Evolutionary conservation across 495 filamentous ascomycete genomes (phyloP).

Genomic region (Staphylotrichum longicolle): DNA sequence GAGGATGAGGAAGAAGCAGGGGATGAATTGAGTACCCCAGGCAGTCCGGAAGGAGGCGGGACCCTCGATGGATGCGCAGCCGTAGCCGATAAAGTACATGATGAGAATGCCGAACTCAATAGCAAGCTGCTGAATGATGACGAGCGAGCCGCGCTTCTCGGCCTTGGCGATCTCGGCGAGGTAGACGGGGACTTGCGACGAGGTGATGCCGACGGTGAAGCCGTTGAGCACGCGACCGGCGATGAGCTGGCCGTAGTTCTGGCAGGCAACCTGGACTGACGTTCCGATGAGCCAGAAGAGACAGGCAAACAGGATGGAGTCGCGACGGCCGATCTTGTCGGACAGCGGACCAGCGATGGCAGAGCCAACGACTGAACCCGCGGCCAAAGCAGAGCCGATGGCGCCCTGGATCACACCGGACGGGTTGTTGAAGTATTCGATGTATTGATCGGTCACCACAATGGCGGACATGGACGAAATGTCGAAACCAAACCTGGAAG

Average conservation of each 20-base stretch:
- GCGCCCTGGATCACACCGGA: slow-evolving; percentile 62
- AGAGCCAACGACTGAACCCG: slow-evolving; percentile 25
- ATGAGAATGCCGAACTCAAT: slow-evolving; percentile 68
- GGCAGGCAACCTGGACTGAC: slow-evolving; percentile 61
- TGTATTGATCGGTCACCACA: slow-evolving; percentile 66
- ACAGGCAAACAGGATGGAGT: slow-evolving; percentile 63
- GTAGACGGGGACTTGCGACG: slow-evolving; percentile 79
- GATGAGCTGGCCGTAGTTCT: slow-evolving; percentile 61
- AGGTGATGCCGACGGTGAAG: slow-evolving; percentile 70
- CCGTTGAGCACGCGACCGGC: slow-evolving; percentile 71
- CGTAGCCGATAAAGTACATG: slow-evolving; percentile 47
- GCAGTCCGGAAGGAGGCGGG: slow-evolving; percentile 66
- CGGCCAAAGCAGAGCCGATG: slow-evolving; percentile 49
- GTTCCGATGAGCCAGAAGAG: slow-evolving; percentile 71
- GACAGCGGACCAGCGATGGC: slow-evolving; percentile 37
- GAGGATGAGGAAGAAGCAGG: slow-evolving; percentile 59
- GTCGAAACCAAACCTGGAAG: slow-evolving; percentile 55
- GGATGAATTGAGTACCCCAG: slow-evolving; percentile 72
- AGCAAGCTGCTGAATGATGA: slow-evolving; percentile 73
- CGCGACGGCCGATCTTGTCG: slow-evolving; percentile 63
- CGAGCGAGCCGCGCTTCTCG: slow-evolving; percentile 64
- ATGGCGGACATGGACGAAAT: slow-evolving; percentile 68
- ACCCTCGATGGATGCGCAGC: slow-evolving; percentile 60
- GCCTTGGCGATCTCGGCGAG: slow-evolving; percentile 69
- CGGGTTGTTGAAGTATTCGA: slow-evolving; percentile 64